phyloP scores from a whole-genome alignment of 306 rosid genomes.

The Quercus suber region DNA sequence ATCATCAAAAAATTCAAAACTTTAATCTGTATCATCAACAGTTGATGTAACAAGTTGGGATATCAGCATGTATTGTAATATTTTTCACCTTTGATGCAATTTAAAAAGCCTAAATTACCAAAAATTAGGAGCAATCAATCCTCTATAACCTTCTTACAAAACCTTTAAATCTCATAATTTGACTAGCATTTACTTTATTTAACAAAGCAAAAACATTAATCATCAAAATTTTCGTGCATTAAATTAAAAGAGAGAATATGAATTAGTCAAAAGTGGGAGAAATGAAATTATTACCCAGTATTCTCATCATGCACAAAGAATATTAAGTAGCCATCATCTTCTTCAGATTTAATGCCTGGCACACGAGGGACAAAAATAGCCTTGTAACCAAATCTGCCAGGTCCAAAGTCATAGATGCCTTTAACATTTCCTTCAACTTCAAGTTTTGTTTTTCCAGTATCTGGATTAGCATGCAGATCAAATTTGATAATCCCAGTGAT shows the following conservation, averaged over 20 bases:
- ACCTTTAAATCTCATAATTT: background rate
- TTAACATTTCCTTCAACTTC: slow-evolving; percentile 83
- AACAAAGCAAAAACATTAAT: background rate
- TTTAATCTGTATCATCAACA: background rate
- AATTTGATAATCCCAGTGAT: slow-evolving; percentile 75
- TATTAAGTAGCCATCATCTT: slow-evolving; percentile 92
- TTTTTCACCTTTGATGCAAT: background rate
- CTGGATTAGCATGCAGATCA: slow-evolving; percentile 74
- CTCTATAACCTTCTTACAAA: background rate
- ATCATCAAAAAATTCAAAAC: background rate
- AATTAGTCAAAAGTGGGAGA: background rate
- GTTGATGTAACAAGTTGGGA: too few species aligned
- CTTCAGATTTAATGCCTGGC: slow-evolving; percentile 64
- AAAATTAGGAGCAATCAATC: background rate
- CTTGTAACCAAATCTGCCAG: slow-evolving; percentile 74
- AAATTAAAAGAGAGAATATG: background rate
- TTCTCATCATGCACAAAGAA: slow-evolving; percentile 79
- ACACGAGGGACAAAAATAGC: slow-evolving; percentile 76
- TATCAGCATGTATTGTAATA: too few species aligned
- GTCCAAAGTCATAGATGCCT: slow-evolving; percentile 84
- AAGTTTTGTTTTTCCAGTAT: slow-evolving; percentile 51
- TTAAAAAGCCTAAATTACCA: background rate
- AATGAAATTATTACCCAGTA: slow-evolving; percentile 46
- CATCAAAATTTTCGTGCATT: background rate
- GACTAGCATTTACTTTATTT: background rate